Percentiles rank a stretch among this genome's conserved stretches.
These are phyloP conservation scores for Russula brevipes DNA, from an alignment of 768 basidiomycete genomes.

Conservation along the genomic window DNA sequence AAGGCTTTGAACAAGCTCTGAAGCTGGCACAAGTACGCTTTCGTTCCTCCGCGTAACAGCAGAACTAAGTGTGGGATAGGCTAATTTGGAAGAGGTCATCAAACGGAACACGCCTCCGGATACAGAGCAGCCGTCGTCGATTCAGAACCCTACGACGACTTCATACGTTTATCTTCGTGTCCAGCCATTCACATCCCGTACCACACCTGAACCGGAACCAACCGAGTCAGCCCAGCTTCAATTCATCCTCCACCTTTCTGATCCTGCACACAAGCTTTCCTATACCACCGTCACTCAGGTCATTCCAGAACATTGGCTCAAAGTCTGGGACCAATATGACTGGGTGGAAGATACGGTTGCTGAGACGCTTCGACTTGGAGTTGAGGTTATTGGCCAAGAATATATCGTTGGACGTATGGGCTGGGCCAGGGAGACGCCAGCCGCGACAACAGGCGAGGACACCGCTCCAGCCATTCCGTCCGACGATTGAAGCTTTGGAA, in stretches of 20 bases:
- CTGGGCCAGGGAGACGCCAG: slow-evolving; percentile 43
- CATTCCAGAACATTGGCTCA: slow-evolving; percentile 80
- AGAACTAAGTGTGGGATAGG: slow-evolving; percentile 40
- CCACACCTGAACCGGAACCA: slow-evolving; percentile 36
- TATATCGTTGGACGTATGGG: slow-evolving; percentile 85
- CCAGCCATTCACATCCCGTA: slow-evolving; percentile 71
- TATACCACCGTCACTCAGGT: slow-evolving; percentile 80
- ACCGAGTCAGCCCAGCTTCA: slow-evolving; percentile 42
- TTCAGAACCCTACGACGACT: slow-evolving; percentile 66
- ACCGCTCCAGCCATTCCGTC: background rate
- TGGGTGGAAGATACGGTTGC: slow-evolving; percentile 97
- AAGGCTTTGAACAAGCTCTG: slow-evolving; percentile 77
- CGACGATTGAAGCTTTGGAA: slow-evolving; percentile 6
- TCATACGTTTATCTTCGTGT: slow-evolving; percentile 91
- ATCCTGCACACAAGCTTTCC: slow-evolving; percentile 73
- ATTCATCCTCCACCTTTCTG: slow-evolving; percentile 61
- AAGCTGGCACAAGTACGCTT: slow-evolving; percentile 72
- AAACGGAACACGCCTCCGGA: slow-evolving; percentile 50
- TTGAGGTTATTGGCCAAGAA: slow-evolving; percentile 90
- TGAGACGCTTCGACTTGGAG: slow-evolving; percentile 74
- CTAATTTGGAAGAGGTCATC: slow-evolving; percentile 70
- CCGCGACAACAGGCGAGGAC: slow-evolving; percentile 21
- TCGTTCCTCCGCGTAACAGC: slow-evolving; percentile 1
- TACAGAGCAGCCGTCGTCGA: slow-evolving; percentile 30
- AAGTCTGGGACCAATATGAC: slow-evolving; percentile 84